phyloP scores from a whole-genome alignment of 164 flowering plant genomes.

The Sedum album region DNA sequence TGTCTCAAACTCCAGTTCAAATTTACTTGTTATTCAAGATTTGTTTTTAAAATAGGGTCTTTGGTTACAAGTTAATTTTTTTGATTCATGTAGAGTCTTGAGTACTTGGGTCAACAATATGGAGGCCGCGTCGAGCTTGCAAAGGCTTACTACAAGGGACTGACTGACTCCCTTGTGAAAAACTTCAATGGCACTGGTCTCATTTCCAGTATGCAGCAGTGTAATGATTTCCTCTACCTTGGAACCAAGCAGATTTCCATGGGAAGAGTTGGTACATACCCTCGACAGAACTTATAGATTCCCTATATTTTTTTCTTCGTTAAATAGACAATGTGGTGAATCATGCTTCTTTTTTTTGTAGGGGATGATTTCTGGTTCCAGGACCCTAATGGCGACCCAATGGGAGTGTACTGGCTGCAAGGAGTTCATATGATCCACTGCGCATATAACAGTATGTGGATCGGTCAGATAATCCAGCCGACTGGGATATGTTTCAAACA shows the following conservation, averaged over 20 bases:
- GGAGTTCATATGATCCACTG: slow-evolving; percentile 91
- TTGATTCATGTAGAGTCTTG: slow-evolving; percentile 37
- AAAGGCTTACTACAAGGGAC: slow-evolving; percentile 60
- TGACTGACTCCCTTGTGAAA: slow-evolving; percentile 49
- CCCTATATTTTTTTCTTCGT: not conserved
- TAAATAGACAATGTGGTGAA: not conserved
- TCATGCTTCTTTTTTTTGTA: slow-evolving; percentile 10
- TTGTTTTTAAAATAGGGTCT: not conserved
- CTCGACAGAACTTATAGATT: not conserved
- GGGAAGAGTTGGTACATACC: slow-evolving; percentile 75
- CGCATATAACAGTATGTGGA: slow-evolving; percentile 89
- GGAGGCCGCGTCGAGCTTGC: slow-evolving; percentile 82
- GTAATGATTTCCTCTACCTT: slow-evolving; percentile 83
- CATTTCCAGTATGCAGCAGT: slow-evolving; percentile 83
- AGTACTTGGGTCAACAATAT: slow-evolving; percentile 55
- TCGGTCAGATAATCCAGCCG: slow-evolving; percentile 81
- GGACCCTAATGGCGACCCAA: slow-evolving; percentile 89
- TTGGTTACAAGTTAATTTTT: not conserved
- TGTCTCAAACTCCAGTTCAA: not conserved
- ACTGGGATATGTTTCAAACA: slow-evolving; percentile 96
- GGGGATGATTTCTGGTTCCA: slow-evolving; percentile 97
- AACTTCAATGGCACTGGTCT: slow-evolving; percentile 77
- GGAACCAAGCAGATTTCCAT: slow-evolving; percentile 66
- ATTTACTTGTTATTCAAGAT: not conserved
- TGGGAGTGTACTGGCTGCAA: slow-evolving; percentile 86